Base-by-base conservation (phyloP, 345 rosid genomes). In the Acer saccharum region DNA sequence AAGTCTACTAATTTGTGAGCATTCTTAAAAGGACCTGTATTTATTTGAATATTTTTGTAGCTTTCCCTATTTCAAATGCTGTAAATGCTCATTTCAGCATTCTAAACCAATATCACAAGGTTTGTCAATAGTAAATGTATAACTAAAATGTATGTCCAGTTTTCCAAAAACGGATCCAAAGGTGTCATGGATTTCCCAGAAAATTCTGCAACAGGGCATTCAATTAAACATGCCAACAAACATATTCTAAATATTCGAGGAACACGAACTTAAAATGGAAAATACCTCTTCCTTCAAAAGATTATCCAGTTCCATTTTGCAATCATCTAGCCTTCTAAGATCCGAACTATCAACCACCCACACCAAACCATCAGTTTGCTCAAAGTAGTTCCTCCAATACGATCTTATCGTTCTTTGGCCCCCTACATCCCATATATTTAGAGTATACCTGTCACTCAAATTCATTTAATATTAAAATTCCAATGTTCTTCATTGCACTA, bases 261-360 rank as follows among this genome's bases (percentile, higher is more conserved):
- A 18, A 13, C 17, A 43, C 3, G 14, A 27, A 23, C 13, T 62
- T 52, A 20, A 54, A 35, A 54, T 11, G 39, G n/a, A 11, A 65
- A 2, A 68, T 87, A 93, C 99, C 97, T 94, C 97, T 91, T 96
- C 99, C 79, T 94, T 96, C 74, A 96, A 86, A 72, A 96, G 94
- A 85, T 96, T 96, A 69, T 94, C 90, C 76, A 94, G 93, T 66
- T 96, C 97, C 92, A 89, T 83, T 83, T 86, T 91, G 83, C 99
- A 96, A 80, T 95, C 99, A 87, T 92, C 94, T 71, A 95, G 78
- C 80, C 98, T 90, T 81, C 98, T 86, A 62, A 93, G 91, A 85
- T 96, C 95, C 10, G 97, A 96, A 83, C 98, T 92, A 82, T 94
- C 97, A 12, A 94, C 99, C 17, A 92, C 98, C 97, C 98, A 93